Conservation (phyloP, 306 rosid species). For the Prunus armeniaca region DNA sequence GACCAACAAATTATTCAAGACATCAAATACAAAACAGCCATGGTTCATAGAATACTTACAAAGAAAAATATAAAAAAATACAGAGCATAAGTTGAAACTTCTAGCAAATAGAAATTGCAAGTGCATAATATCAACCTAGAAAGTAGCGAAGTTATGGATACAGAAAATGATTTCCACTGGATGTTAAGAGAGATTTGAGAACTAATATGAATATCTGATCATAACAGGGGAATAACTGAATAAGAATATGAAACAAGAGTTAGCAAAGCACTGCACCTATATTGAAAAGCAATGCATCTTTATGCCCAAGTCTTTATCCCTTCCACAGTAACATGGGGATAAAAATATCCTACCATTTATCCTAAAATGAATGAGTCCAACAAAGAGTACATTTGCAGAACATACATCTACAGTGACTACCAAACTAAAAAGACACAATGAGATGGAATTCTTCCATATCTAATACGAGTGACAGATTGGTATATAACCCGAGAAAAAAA, state of each 20-base stretch:
- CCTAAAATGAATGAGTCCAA: background rate
- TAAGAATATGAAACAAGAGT: background rate
- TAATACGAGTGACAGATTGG: background rate
- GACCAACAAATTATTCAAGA: background rate
- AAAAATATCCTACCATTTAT: background rate
- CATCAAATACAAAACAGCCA: background rate
- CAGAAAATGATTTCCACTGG: background rate
- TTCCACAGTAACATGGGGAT: background rate
- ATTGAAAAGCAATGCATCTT: background rate
- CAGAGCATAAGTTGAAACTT: background rate
- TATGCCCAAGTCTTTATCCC: background rate
- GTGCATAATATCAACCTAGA: background rate
- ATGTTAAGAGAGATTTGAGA: background rate
- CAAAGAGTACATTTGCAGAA: background rate
- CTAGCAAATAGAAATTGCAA: background rate
- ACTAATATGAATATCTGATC: background rate
- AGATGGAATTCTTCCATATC: background rate
- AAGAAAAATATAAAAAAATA: background rate
- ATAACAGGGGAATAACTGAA: background rate
- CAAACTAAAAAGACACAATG: background rate
- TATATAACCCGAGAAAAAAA: background rate
- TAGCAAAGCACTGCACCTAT: no score
- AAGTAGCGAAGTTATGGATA: background rate
- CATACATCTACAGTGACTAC: background rate
- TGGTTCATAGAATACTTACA: background rate